Base-by-base conservation (phyloP, 352 stramenopile genomes). In the Phytophthora cactorum region DNA sequence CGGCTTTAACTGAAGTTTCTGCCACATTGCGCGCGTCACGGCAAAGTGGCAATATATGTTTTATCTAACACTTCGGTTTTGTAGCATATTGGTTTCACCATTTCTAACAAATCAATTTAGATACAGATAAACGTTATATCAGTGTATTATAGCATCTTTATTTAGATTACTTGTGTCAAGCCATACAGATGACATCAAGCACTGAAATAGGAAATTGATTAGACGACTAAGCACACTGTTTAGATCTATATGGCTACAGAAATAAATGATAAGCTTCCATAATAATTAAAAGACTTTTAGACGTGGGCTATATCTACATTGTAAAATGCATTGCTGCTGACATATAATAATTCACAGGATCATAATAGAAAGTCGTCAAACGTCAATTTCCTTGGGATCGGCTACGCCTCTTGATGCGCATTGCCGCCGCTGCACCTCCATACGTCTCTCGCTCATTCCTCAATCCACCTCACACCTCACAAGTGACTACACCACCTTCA, bases 171-270 rank as follows among this genome's bases (percentile, higher is more conserved):
- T 43, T 43, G 36, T 43, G 36, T 1, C 11, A 27, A 47, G 8
- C 41, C 3, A 47, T 12, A 28, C n/a, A 9, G n/a, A 7, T 10
- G n/a, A 47, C 4, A 27, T 39, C 27, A 50, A 22, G 39, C 49
- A 69, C 49, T 70, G 41, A 56, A 56, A 66, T 60, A 66, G n/a
- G 47, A 9, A 47, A 66, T 60, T 65, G 63, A 66, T 70, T 70
- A 66, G 63, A 70, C 63, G 59, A 15, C 22, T 17, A 14, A 17
- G 1, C 8, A 3, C 15, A 38, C 36, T 51, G 27, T 6, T 32
- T 39, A 39, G 31, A 43, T 59, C 36, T 36, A 14, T 22, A 44
- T 36, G 12, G 12, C 22, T 8, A 29, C 9, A 3, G 29, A 34
- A 25, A n/a, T 4, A 3, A 9, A 44, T 27, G 12, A 29, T 6